Conservation (phyloP, 495 filamentous ascomycete species). For the Amorphotheca resinae region DNA sequence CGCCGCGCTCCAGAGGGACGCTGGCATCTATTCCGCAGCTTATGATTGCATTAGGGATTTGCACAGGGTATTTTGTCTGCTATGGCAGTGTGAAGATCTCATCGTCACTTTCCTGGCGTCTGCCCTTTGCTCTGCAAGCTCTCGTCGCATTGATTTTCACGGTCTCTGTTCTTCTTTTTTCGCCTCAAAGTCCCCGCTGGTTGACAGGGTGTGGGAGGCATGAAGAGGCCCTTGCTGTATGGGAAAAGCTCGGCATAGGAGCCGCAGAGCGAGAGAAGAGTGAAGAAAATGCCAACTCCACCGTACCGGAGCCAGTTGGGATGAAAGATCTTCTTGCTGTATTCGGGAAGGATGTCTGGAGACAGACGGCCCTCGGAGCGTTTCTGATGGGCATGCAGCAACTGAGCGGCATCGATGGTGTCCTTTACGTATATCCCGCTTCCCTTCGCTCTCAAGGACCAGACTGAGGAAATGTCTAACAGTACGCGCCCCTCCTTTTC, state of each 20-base stretch:
- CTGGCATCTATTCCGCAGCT: constrained; percentile 45
- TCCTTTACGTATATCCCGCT: constrained; percentile 34
- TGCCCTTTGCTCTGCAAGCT: constrained; percentile 38
- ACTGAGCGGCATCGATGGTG: constrained; percentile 37
- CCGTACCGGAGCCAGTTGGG: not conserved
- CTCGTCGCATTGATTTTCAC: constrained; percentile 29
- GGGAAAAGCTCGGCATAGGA: constrained; percentile 36
- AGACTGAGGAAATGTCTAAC: not conserved
- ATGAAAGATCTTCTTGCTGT: constrained; percentile 13
- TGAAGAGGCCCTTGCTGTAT: constrained; percentile 24
- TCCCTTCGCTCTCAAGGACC: not conserved
- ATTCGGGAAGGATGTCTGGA: constrained; percentile 30
- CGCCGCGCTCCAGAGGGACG: constrained; percentile 35
- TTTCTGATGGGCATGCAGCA: constrained; percentile 40
- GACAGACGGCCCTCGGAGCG: constrained; percentile 29
- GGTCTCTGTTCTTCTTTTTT: constrained; percentile 24
- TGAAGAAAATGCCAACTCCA: constrained; percentile 8
- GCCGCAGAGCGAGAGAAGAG: constrained; percentile 39
- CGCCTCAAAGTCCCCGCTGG: constrained; percentile 33
- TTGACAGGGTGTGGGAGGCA: constrained; percentile 24
- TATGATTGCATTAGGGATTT: constrained; percentile 37
- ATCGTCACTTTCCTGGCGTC: constrained; percentile 45
- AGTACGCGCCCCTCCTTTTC: constrained; percentile 42
- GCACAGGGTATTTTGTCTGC: constrained; percentile 48
- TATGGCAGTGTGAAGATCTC: constrained; percentile 40